Conservation (phyloP, 768 basidiomycete genomes). For the Infundibulicybe gibba region DNA sequence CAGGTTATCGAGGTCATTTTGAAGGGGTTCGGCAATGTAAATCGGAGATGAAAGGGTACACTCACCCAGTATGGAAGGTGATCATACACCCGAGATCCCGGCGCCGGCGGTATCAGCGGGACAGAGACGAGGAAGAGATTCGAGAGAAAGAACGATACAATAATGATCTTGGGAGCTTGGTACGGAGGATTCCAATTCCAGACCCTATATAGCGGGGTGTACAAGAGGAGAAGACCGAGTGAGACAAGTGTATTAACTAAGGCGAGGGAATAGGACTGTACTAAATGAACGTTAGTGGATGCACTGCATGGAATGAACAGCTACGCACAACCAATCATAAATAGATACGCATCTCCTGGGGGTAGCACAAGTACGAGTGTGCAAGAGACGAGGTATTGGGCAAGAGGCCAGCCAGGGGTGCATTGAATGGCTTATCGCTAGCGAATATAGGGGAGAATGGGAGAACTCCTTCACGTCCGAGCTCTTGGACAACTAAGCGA, state of each 20-base stretch:
- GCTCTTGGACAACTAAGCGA: conserved; percentile 61
- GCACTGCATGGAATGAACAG: not conserved
- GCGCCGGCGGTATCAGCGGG: conserved; percentile 59
- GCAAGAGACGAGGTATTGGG: conserved; percentile 59
- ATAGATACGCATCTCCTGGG: conserved; percentile 72
- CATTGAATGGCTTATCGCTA: conserved; percentile 66
- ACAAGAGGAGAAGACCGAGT: conserved; percentile 57
- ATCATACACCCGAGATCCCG: conserved; percentile 49
- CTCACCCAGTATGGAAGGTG: conserved; percentile 69
- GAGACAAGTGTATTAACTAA: conserved; percentile 60
- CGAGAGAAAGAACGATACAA: conserved; percentile 56
- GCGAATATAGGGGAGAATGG: conserved; percentile 67
- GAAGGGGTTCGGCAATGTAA: too few relatives aligned
- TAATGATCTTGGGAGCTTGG: conserved; percentile 44
- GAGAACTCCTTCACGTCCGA: conserved; percentile 68
- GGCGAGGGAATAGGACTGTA: conserved; percentile 50
- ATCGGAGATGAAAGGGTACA: conserved; percentile 1
- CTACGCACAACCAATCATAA: conserved; percentile 59
- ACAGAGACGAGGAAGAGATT: conserved; percentile 62
- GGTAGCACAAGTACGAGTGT: conserved; percentile 53
- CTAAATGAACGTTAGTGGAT: not conserved
- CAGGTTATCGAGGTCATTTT: too few relatives aligned
- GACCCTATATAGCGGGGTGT: conserved; percentile 38
- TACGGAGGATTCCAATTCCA: conserved; percentile 68
- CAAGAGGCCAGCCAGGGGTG: conserved; percentile 63